Base-by-base conservation (phyloP, 495 filamentous ascomycete genomes). In the Penicillium goetzii region DNA sequence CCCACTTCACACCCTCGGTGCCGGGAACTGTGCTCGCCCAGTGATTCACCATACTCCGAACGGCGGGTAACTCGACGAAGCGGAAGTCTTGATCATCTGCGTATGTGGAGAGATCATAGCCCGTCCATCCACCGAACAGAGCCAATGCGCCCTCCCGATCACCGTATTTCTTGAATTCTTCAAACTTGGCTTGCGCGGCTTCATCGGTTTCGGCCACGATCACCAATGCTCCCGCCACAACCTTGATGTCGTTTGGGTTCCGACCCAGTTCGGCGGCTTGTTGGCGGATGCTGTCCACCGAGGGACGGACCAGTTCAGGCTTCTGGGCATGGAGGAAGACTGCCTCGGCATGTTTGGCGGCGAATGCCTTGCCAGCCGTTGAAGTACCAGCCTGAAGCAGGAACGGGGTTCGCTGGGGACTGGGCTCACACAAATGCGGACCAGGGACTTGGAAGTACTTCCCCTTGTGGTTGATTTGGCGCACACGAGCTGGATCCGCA, bases 371-470 rank as follows among this genome's bases (percentile, higher is more conserved):
- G 0, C 88, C 88, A 0, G 86, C 83, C 21, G 76, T 75, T 5
- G 85, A 88, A 0, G 85, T 86, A 2, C 87, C 87, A 15, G 88
- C 88, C 69, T 90, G 88, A 19, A 89, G 70, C 6, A 90, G 61
- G 36, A 91, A 77, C 9, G 88, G 88, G n/a, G 87, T 89, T 4
- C 88, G 77, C 70, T 91, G 88, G 14, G 84, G 85, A 60, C 80
- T 84, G 2, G 88, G 88, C 65, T 88, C 83, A 38, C 82, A 84
- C 65, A 89, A 84, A 70, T 89, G 85, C 43, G 86, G 87, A 0
- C 88, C 88, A 0, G 86, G 87, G 0, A 91, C 85, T 2, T 72
- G 72, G 76, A 88, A 90, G 75, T 85, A 89, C 64, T 87, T 85
- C 4, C 89, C 88, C 25, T 77, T 64, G 74, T 91, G 88, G 68